Conservation (phyloP, 306 rosid genomes). For the Ormosia semicastrata region DNA sequence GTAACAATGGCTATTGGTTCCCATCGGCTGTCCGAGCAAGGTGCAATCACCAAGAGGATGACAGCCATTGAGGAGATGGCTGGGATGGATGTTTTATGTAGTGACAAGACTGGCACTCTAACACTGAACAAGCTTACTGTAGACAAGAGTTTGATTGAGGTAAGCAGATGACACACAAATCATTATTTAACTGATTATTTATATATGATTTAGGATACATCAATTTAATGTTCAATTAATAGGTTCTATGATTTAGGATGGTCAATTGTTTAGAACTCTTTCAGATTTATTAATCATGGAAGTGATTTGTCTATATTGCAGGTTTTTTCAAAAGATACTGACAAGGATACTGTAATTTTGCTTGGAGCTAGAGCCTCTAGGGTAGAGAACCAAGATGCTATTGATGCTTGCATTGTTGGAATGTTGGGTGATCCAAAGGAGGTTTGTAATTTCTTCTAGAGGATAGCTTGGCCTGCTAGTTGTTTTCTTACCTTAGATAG, state of each 20-base stretch:
- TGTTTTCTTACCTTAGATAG: neutral
- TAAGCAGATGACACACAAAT: neutral
- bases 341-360: constrained; percentile 56
- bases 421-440: constrained; percentile 96
- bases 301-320: neutral
- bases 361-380: constrained; percentile 88
- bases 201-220: neutral
- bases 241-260: neutral
- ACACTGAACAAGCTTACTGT: constrained; percentile 89
- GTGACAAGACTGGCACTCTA: constrained; percentile 92
- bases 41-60: constrained; percentile 97
- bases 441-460: constrained; percentile 33
- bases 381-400: constrained; percentile 91
- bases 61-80: constrained; percentile 98
- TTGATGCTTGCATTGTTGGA: constrained; percentile 92
- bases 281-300: neutral
- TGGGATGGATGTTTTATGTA: constrained; percentile 92
- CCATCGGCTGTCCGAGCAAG: constrained; percentile 76
- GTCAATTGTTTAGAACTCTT: neutral
- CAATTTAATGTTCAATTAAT: neutral
- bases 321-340: constrained; percentile 64
- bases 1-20: constrained; percentile 99
- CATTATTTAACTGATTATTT: neutral
- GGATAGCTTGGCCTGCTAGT: neutral
- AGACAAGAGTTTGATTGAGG: constrained; percentile 79